phyloP scores from a whole-genome alignment of 805 yeast genomes.

The Cyberlindnera euphorbiae region DNA sequence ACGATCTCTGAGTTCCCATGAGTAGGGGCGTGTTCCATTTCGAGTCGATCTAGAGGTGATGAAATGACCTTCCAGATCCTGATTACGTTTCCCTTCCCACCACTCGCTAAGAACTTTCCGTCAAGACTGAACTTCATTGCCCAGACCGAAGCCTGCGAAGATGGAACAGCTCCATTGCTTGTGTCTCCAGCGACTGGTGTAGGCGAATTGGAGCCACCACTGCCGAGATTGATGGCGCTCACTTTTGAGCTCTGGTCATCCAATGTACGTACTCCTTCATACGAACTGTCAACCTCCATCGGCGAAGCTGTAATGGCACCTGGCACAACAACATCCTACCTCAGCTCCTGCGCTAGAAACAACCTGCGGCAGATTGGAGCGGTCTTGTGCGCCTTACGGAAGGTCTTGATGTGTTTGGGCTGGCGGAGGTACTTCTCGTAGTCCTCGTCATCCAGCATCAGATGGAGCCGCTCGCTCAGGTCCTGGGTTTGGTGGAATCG shows the following conservation, averaged over 20 bases:
- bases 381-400: slow-evolving; percentile 41
- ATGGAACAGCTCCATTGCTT: no score
- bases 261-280: slow-evolving; percentile 3
- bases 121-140: slow-evolving; percentile 68
- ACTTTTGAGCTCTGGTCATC: not conserved
- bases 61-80: slow-evolving; percentile 78
- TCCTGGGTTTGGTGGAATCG: slow-evolving; percentile 4
- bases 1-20: not conserved
- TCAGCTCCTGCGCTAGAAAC: slow-evolving; percentile 63
- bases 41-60: slow-evolving; percentile 55
- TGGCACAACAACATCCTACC: slow-evolving; percentile 19
- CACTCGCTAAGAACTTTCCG: slow-evolving; percentile 80
- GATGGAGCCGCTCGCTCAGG: slow-evolving; percentile 5
- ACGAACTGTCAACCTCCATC: slow-evolving; percentile 1
- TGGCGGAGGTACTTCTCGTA: slow-evolving; percentile 38
- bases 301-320: not conserved
- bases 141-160: no score
- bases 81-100: slow-evolving; percentile 69
- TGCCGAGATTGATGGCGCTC: no score
- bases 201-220: no score
- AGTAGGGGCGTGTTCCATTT: slow-evolving; percentile 1
- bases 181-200: no score
- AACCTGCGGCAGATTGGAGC: slow-evolving; percentile 45
- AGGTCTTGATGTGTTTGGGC: slow-evolving; percentile 53
- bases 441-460: slow-evolving; percentile 29